phyloP scores from a whole-genome alignment of 1,284 basidiomycete genomes.

The Wolfiporia cocos region DNA sequence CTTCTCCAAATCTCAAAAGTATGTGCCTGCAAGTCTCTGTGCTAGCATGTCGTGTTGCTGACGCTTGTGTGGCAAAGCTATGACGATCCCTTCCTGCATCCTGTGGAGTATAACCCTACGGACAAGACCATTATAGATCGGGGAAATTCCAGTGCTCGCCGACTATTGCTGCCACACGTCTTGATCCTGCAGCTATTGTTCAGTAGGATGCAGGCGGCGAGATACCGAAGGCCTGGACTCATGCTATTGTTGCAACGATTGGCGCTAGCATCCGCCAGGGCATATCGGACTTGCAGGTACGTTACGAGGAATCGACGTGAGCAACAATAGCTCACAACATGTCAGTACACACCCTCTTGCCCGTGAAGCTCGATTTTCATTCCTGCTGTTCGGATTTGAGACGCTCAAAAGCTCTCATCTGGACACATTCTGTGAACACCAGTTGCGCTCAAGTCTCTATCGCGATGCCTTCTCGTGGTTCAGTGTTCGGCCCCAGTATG shows the following conservation, averaged over 20 bases:
- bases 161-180: slow-evolving; percentile 78
- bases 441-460: slow-evolving; percentile 76
- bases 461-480: slow-evolving; percentile 89
- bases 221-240: slow-evolving; percentile 81
- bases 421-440: slow-evolving; percentile 80
- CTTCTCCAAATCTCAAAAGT: slow-evolving; percentile 82
- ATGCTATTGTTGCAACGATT: slow-evolving; percentile 85
- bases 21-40: slow-evolving; percentile 24
- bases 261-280: slow-evolving; percentile 71
- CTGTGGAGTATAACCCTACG: slow-evolving; percentile 88
- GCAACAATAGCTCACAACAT: not conserved
- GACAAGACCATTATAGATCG: slow-evolving; percentile 83
- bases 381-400: slow-evolving; percentile 92
- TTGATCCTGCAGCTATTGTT: slow-evolving; percentile 88
- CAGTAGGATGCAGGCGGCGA: slow-evolving; percentile 90
- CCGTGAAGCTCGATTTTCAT: slow-evolving; percentile 84
- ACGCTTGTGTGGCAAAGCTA: slow-evolving; percentile 42
- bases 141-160: slow-evolving; percentile 63
- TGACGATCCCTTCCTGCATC: slow-evolving; percentile 82
- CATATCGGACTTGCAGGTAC: slow-evolving; percentile 71
- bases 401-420: slow-evolving; percentile 84
- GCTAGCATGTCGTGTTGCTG: not conserved
- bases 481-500: slow-evolving; percentile 80
- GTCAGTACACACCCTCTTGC: slow-evolving; percentile 86
- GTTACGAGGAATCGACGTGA: slow-evolving; percentile 7